Conservation (phyloP, 768 basidiomycete species). For the Tylopilus intermedius region DNA sequence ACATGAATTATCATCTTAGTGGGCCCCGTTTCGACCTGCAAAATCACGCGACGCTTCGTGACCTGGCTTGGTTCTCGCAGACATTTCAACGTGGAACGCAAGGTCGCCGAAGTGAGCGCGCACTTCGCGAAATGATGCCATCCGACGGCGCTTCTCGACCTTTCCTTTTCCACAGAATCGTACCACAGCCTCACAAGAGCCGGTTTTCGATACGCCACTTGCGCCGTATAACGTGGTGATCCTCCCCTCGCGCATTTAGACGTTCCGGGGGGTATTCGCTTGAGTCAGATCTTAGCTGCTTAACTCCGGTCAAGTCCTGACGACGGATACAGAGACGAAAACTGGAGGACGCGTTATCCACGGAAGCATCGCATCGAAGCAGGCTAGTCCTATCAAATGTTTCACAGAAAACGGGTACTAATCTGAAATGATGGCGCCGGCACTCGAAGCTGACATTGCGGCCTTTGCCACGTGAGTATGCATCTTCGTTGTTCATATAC, state of each 20-base stretch:
- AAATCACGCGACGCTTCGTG: not conserved
- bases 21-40: no score
- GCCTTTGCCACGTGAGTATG: no score
- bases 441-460: no score
- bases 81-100: conserved; percentile 1
- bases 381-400: not conserved
- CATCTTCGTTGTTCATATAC: no score
- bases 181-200: conserved; percentile 31
- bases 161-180: conserved; percentile 21
- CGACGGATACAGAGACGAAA: conserved; percentile 8
- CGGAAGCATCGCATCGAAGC: not conserved
- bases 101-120: not conserved
- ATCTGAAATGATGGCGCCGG: not conserved
- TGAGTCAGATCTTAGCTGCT: conserved; percentile 15
- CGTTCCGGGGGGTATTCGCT: conserved; percentile 30
- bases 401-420: not conserved
- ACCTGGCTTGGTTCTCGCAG: conserved; percentile 2
- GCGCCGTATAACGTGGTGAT: conserved; percentile 31
- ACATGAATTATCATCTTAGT: not conserved
- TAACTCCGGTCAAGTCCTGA: not conserved
- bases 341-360: not conserved
- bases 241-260: conserved; percentile 15
- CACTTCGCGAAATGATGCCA: not conserved
- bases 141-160: not conserved
- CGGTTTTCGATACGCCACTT: conserved; percentile 28